Conservation (phyloP, 805 yeast species). For the Candida arabinofermentans region DNA sequence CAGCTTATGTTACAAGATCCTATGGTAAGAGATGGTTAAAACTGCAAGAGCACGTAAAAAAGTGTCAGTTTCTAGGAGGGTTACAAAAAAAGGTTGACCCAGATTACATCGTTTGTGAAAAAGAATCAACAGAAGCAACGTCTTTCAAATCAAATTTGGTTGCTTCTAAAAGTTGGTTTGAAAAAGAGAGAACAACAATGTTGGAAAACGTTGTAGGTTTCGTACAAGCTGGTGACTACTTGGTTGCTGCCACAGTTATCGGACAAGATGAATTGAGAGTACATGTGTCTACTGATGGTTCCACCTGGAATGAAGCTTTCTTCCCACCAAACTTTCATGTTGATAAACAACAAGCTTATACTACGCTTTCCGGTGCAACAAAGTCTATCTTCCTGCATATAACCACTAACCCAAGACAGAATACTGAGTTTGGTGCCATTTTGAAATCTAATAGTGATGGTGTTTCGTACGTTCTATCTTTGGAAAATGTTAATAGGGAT, state of each 20-base stretch:
- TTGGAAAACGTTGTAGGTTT: conserved; percentile 63
- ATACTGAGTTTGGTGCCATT: conserved; percentile 68
- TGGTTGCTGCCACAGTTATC: conserved; percentile 61
- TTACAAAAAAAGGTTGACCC: conserved; percentile 40
- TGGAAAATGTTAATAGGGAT: conserved; percentile 71
- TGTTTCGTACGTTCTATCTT: conserved; percentile 66
- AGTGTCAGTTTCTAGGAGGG: conserved; percentile 62
- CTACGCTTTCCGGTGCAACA: conserved; percentile 66
- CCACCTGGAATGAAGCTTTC: conserved; percentile 64
- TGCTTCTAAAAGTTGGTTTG: conserved; percentile 50
- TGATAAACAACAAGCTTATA: conserved; percentile 62
- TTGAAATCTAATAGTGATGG: conserved; percentile 87
- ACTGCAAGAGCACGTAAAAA: conserved; percentile 49
- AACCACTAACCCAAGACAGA: conserved; percentile 51
- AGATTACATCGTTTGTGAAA: conserved; percentile 59
- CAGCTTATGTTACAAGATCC: conserved; percentile 59
- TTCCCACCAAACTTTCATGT: conserved; percentile 66
- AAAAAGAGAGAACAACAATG: conserved; percentile 32
- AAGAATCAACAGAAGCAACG: conserved; percentile 35
- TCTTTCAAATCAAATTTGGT: conserved; percentile 32
- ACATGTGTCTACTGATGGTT: conserved; percentile 71
- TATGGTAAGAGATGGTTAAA: conserved; percentile 61
- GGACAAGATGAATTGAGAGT: conserved; percentile 54
- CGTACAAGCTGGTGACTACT: conserved; percentile 62
- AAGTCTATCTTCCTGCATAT: conserved; percentile 75